Conservation (phyloP, 345 rosid genomes). For the Gossypium mustelinum region DNA sequence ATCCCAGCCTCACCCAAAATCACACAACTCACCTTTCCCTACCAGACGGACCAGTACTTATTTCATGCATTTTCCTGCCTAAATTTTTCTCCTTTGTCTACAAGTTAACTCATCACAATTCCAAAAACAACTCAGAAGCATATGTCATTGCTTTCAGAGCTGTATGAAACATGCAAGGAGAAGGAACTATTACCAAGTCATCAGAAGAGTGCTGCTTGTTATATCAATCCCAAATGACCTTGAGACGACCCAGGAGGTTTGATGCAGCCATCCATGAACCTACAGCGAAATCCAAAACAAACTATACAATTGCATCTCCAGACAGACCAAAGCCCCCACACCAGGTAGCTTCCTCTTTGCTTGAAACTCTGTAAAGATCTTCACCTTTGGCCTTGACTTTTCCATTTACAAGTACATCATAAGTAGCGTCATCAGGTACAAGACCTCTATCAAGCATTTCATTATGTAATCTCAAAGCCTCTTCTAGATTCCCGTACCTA, state of each 20-base stretch:
- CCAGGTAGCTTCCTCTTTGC: background rate
- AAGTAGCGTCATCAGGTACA: conserved; percentile 58
- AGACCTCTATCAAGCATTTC: conserved; percentile 89
- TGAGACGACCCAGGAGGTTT: background rate
- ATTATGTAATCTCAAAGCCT: conserved; percentile 66
- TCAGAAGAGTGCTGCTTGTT: conserved; percentile 1
- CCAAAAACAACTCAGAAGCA: background rate
- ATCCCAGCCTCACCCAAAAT: background rate
- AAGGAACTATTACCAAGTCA: background rate
- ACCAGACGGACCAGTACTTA: background rate
- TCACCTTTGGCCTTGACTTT: conserved; percentile 25
- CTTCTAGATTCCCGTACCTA: conserved; percentile 60
- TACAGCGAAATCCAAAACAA: background rate
- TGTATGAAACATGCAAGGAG: background rate
- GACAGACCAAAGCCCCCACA: background rate
- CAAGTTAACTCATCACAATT: background rate
- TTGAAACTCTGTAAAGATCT: conserved; percentile 25
- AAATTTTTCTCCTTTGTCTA: background rate
- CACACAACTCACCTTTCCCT: background rate
- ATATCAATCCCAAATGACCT: background rate
- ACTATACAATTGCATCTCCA: background rate
- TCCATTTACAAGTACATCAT: conserved; percentile 61
- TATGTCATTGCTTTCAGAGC: background rate
- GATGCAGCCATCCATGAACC: background rate
- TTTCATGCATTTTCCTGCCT: background rate